Evolutionary conservation across 2,329 filamentous ascomycete species (phyloP).

Genomic region (Colletotrichum aenigma): DNA sequence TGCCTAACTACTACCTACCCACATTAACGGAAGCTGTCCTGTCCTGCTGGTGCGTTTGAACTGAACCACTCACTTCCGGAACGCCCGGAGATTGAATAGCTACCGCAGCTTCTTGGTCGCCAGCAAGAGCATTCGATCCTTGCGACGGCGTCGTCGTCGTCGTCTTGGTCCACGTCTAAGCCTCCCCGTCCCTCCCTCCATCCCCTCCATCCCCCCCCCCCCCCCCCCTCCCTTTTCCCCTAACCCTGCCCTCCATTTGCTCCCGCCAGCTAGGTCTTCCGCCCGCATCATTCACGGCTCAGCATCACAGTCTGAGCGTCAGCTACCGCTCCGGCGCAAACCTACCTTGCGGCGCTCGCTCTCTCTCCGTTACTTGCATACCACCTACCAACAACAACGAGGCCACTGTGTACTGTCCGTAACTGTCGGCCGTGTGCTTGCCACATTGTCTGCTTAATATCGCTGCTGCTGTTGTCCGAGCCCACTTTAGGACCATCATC

Average conservation of each 20-base stretch:
- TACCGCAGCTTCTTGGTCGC: not conserved
- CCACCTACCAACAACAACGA: not conserved
- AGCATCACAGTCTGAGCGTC: not conserved
- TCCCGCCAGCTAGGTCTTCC: not conserved
- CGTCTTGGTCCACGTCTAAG: not conserved
- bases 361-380: not conserved
- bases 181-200: not conserved
- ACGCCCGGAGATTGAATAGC: slow-evolving; percentile 9
- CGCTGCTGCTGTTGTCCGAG: not conserved
- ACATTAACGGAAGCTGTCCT: not conserved
- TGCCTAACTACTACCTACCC: not conserved
- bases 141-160: not conserved
- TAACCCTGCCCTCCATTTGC: not conserved
- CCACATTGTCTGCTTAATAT: not conserved
- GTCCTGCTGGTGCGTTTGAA: not conserved
- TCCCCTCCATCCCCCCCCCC: not conserved
- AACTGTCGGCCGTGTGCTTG: not conserved
- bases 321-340: not conserved
- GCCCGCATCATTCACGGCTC: not conserved
- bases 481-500: not conserved
- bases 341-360: not conserved
- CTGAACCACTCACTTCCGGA: not conserved
- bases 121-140: not conserved
- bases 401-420: not conserved
- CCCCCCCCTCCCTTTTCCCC: not conserved